Conservation (phyloP, 106 monocot genomes). For the Dactylorhiza incarnata region DNA sequence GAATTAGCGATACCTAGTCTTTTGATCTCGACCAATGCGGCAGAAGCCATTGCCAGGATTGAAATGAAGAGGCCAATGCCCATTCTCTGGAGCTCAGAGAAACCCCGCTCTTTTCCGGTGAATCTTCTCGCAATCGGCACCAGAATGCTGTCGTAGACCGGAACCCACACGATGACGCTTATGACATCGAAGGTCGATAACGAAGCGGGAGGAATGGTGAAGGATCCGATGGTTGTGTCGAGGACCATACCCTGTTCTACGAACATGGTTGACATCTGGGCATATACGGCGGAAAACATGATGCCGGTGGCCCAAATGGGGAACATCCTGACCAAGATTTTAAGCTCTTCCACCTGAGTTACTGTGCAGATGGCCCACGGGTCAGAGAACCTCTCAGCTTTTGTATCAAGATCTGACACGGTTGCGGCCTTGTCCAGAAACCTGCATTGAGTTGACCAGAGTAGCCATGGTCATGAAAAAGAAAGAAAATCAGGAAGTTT, state of each 20-base stretch:
- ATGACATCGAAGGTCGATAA: slow-evolving; percentile 50
- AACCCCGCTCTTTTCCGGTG: slow-evolving; percentile 56
- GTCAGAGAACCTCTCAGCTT: slow-evolving; percentile 21
- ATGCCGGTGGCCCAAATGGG: slow-evolving; percentile 56
- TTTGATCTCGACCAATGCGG: slow-evolving; percentile 49
- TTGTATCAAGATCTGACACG: slow-evolving; percentile 12
- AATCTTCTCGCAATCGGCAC: slow-evolving; percentile 40
- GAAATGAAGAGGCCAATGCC: slow-evolving; percentile 61
- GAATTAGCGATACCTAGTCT: slow-evolving; percentile 37
- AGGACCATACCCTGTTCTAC: slow-evolving; percentile 69
- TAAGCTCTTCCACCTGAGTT: slow-evolving; percentile 69
- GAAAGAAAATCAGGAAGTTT: not conserved
- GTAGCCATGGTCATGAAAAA: not conserved
- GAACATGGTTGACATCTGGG: slow-evolving; percentile 56
- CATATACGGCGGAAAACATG: slow-evolving; percentile 42
- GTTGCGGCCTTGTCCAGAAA: slow-evolving; percentile 62
- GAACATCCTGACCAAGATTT: slow-evolving; percentile 59
- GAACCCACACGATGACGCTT: slow-evolving; percentile 48
- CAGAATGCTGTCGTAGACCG: slow-evolving; percentile 47
- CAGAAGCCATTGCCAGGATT: slow-evolving; percentile 41
- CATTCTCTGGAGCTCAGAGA: slow-evolving; percentile 52
- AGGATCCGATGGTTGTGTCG: slow-evolving; percentile 27
- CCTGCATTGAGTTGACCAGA: slow-evolving; percentile 4
- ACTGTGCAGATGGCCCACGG: slow-evolving; percentile 63
- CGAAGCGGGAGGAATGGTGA: slow-evolving; percentile 61